phyloP scores from a whole-genome alignment of 371 early-diverging fungal species.

The Circinella minor region DNA sequence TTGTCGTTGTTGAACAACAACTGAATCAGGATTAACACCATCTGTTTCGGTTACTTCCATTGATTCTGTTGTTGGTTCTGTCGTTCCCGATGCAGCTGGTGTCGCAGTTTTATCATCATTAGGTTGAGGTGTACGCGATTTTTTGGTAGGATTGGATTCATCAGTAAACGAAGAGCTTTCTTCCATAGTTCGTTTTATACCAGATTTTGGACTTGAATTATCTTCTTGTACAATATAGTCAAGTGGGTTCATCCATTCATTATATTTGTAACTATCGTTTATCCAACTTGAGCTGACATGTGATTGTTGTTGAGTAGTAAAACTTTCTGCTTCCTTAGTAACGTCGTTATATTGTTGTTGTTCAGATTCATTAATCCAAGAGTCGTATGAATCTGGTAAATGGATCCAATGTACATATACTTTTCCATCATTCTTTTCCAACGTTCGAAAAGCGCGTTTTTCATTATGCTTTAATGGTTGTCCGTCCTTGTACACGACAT shows the following conservation, averaged over 20 bases:
- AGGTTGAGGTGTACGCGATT: slow-evolving; percentile 18
- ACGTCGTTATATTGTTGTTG: slow-evolving; percentile 26
- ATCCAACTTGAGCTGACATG: slow-evolving; percentile 71
- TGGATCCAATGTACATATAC: slow-evolving; percentile 71
- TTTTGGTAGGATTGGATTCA: slow-evolving; percentile 17
- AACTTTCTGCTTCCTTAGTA: slow-evolving; percentile 12
- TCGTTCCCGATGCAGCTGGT: slow-evolving; percentile 11
- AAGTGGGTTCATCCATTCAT: slow-evolving; percentile 78
- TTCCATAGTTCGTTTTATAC: slow-evolving; percentile 26
- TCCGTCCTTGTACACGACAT: slow-evolving; percentile 53
- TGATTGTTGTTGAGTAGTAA: slow-evolving; percentile 51
- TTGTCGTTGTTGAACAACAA: slow-evolving; percentile 37
- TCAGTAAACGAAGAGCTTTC: slow-evolving; percentile 24
- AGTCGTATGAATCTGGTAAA: slow-evolving; percentile 78
- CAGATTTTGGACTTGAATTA: slow-evolving; percentile 20
- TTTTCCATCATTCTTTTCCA: slow-evolving; percentile 49
- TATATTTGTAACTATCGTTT: slow-evolving; percentile 66
- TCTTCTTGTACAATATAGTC: slow-evolving; percentile 52
- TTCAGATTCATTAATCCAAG: slow-evolving; percentile 59
- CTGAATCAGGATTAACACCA: slow-evolving; percentile 29
- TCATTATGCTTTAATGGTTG: slow-evolving; percentile 30
- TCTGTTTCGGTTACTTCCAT: slow-evolving; percentile 15
- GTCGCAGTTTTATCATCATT: slow-evolving; percentile 11
- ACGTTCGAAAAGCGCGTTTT: slow-evolving; percentile 27
- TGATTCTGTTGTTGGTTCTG: slow-evolving; percentile 28